Evolutionary conservation across 139 green algal species (phyloP), one percentile per base, ranked within the genome.

Genomic region (Coelastrella sp.): DNA sequence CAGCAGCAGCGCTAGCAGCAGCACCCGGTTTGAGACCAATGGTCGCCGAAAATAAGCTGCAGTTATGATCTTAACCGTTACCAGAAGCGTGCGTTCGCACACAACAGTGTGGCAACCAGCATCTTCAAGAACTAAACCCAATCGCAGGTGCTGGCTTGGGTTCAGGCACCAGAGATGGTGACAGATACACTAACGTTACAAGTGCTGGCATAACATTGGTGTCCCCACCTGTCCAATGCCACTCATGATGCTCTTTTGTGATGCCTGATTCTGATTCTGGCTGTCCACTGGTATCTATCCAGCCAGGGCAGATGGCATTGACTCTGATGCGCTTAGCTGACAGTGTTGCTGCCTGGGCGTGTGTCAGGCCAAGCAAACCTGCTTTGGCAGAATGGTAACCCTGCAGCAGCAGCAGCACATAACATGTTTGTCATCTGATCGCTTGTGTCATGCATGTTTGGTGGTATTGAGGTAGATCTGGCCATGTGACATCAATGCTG

Each of bases 381-480:
- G 92, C 94, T 75, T 96, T 96, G 65, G 94, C 87, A 1, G 92
- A 91, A 14, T 87, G 90, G 68, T 96, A 96, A 10, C 91, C 91
- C 91, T 93, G 83, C 59, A 19, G 22, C 19, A 71, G 17, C 11
- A 85, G 86, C 57, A 73, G 57, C 16, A 76, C 7, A 58, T 58
- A 8, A 47, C 32, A 47, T 47, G 32, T 47, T 47, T 47, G 32
- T 47, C 32, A 47, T 47, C 32, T 47, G 32, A 47, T 47, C 32
- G 32, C 87, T 10, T 58, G 57, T 22, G 82, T 88, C 61, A 88
- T 88, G 68, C 68, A 32, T 47, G 68, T 32, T 23, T 14, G 5
- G n/a, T 86, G 57, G 93, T 95, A 78, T 96, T 92, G 0, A 96
- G 92, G 92, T 92, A 96, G 11, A 47, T 93, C 94, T 8, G 94